Evolutionary conservation across 352 stramenopile species (phyloP).

Genomic region (Phytophthora sansomeana): DNA sequence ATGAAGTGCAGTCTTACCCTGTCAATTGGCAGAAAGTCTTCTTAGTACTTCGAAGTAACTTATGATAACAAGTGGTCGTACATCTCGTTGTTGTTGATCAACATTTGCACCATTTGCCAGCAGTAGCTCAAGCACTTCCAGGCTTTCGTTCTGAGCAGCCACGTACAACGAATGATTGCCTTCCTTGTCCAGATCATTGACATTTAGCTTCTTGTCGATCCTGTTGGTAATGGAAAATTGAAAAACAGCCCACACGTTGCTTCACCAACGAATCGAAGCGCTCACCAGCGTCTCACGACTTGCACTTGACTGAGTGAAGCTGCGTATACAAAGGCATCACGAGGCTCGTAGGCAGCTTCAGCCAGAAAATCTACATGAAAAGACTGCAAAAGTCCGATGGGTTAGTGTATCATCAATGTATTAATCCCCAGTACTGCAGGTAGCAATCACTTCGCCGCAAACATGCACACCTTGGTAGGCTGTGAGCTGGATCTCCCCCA

Average conservation of each 20-base stretch:
- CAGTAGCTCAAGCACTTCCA: constrained; percentile 65
- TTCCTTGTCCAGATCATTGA: constrained; percentile 62
- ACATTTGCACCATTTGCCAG: constrained; percentile 51
- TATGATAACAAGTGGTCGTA: constrained; percentile 11
- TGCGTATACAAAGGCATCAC: constrained; percentile 72
- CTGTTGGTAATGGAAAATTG: constrained; percentile 27
- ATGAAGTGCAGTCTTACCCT: constrained; percentile 66
- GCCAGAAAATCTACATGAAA: constrained; percentile 51
- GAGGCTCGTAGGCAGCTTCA: constrained; percentile 40
- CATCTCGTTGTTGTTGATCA: constrained; percentile 50
- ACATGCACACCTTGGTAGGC: constrained; percentile 1
- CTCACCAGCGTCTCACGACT: constrained; percentile 62
- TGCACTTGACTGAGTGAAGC: constrained; percentile 72
- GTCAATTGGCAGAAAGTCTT: background rate
- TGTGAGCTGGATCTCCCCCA: constrained; percentile 12
- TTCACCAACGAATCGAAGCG: background rate
- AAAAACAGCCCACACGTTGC: background rate
- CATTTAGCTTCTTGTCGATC: constrained; percentile 56
- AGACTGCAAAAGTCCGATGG: constrained; percentile 19
- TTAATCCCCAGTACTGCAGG: background rate
- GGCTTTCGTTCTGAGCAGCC: constrained; percentile 67
- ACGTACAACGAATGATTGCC: constrained; percentile 54
- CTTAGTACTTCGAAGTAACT: too few species aligned
- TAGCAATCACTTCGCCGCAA: background rate
- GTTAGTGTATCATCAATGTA: background rate